These are phyloP conservation scores for Ganoderma multipileum DNA, from an alignment of 1,284 basidiomycete species.

Conservation along the genomic window DNA sequence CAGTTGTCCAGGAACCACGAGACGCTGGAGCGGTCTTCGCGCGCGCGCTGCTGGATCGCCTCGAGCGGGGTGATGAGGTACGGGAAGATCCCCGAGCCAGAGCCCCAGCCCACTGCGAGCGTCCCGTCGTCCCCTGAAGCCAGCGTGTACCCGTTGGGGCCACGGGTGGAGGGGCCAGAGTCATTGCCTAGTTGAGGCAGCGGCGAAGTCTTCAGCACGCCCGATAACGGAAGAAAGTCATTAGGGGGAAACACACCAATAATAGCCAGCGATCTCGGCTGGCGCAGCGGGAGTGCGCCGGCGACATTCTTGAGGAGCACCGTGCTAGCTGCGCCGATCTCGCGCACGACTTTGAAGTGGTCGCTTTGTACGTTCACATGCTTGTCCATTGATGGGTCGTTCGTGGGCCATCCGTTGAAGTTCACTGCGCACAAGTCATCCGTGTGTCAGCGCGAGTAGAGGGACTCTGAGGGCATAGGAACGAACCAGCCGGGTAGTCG, in stretches of 20 bases:
- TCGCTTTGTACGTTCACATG: conserved; percentile 80
- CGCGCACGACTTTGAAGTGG: conserved; percentile 72
- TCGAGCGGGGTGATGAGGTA: conserved; percentile 57
- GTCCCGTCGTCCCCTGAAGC: conserved; percentile 64
- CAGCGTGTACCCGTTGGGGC: conserved; percentile 77
- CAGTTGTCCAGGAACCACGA: conserved; percentile 74
- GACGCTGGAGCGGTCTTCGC: conserved; percentile 44
- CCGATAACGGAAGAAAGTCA: too few relatives aligned
- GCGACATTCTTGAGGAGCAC: conserved; percentile 85
- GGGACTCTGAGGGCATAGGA: too few relatives aligned
- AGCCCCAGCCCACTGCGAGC: conserved; percentile 78
- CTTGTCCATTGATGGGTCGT: conserved; percentile 59
- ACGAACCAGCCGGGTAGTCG: conserved; percentile 54
- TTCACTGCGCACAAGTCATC: conserved; percentile 46
- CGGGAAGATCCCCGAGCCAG: conserved; percentile 46
- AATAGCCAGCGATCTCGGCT: conserved; percentile 63
- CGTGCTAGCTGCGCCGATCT: conserved; percentile 78
- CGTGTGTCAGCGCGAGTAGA: too few relatives aligned
- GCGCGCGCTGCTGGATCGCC: conserved; percentile 70
- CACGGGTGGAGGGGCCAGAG: conserved; percentile 70
- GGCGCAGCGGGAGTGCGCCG: conserved; percentile 70
- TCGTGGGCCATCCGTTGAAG: conserved; percentile 58
- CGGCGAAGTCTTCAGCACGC: too few relatives aligned
- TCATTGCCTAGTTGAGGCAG: conserved; percentile 44
- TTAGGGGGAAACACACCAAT: conserved; percentile 48